Base-by-base conservation (phyloP, 371 early-diverging fungal species). In the Lichtheimia ornata region DNA sequence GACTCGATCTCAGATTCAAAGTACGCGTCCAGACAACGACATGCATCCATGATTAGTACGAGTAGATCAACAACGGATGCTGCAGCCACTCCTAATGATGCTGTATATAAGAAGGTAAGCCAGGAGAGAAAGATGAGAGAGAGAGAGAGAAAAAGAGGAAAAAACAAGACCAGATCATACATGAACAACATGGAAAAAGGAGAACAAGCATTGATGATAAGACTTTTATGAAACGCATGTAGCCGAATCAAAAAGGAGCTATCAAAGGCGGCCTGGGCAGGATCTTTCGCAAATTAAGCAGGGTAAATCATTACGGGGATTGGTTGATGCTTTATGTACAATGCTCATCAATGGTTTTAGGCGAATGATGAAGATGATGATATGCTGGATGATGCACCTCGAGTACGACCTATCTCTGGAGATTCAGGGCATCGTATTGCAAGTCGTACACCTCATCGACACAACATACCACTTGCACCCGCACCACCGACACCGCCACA, bases 401-500 rank as follows among this genome's bases (percentile, higher is more conserved):
- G 58, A 7, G 67, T 66, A 13, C 28, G 67, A 60, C 56, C 67
- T 11, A 60, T 66, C 13, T 50, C 62, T 9, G 52, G 58, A 49
- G 24, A 28, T 25, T 5, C 47, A 18, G 45, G 25, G 17, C 44
- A 52, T 45, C 62, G 42, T 30, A 50, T 52, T 55, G 59, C 55
- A 35, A 58, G 64, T 41, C 41, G 59, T 14, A 58, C 68, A 59
- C 60, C 63, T 15, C 56, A 59, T 27, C 60, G 56, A 42, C 61
- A 64, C 25, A 60, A 69, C 59, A 64, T 69, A 18, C 69, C 69
- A n/a, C 50, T 65, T n/a, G 66, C 66, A 43, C 66, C 66, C 6
- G 61, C 61, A 44, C 61, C 66, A n/a, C 52, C 57, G 11, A 30
- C 57, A n/a, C 35, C 63, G 14, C 56, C 42, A 50, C 54, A 35